Conservation (phyloP, 2,329 filamentous ascomycete genomes). For the Trichophaea hybrida region DNA sequence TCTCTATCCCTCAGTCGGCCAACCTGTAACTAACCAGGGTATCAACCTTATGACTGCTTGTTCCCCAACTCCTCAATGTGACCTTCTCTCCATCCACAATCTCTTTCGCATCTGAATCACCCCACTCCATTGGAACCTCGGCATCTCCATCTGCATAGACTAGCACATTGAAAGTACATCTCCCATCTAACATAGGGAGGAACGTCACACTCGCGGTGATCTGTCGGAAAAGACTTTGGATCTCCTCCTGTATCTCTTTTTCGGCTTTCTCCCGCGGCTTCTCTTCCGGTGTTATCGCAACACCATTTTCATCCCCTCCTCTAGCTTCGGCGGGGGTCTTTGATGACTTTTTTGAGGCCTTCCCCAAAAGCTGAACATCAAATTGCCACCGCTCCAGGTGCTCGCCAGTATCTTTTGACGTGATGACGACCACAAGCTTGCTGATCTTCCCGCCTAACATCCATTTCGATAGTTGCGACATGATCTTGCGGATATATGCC, state of each 20-base stretch:
- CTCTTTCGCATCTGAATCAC: slow-evolving; percentile 94
- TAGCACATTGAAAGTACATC: slow-evolving; percentile 97
- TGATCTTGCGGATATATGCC: slow-evolving; percentile 98
- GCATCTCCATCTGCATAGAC: slow-evolving; percentile 96
- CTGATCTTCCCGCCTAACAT: slow-evolving; percentile 95
- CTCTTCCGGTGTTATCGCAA: neutral
- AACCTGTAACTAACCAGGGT: slow-evolving; percentile 86
- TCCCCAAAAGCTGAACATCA: slow-evolving; percentile 45
- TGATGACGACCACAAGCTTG: slow-evolving; percentile 91
- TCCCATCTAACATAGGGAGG: slow-evolving; percentile 77
- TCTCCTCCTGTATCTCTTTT: slow-evolving; percentile 84
- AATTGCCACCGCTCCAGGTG: slow-evolving; percentile 98
- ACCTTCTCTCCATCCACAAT: slow-evolving; percentile 76
- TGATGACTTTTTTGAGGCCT: slow-evolving; percentile 10
- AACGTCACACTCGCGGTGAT: slow-evolving; percentile 98
- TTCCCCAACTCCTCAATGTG: slow-evolving; percentile 89
- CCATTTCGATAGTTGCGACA: slow-evolving; percentile 94
- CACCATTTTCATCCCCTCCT: neutral
- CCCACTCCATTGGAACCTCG: slow-evolving; percentile 85
- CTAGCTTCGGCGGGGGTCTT: slow-evolving; percentile 13
- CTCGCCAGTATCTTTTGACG: slow-evolving; percentile 90
- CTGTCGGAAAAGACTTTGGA: slow-evolving; percentile 91
- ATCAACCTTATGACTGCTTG: slow-evolving; percentile 82
- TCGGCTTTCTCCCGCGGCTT: slow-evolving; percentile 53
- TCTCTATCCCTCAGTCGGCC: slow-evolving; percentile 31